Evolutionary conservation across 352 stramenopile species (phyloP), one percentile per base, ranked within the genome.

Genomic region (Phytopythium chamaehyphon): DNA sequence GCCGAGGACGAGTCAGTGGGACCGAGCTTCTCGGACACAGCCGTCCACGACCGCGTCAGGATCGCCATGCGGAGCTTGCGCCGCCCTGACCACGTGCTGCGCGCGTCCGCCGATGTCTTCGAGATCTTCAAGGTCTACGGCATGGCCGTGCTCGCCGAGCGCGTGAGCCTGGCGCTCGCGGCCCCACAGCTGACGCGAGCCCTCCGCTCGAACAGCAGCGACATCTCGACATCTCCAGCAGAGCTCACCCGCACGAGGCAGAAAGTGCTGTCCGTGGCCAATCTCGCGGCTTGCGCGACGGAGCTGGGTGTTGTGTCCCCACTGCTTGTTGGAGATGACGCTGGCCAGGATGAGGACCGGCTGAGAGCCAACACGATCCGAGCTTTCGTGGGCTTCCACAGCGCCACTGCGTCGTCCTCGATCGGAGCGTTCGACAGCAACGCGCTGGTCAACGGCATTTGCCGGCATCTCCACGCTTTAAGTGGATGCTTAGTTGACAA

Each of bases 41-140:
- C 43, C 24, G 28, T 49, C 43, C 24, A 24, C 24, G 28, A 21
- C 3, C 46, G 11, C 18, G 37, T 33, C 11, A 18, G 28, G 10
- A 11, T 18, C 2, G 46, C 46, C 15, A 40, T 51, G 46, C 10
- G 18, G 10, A 16, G 15, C 8, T 4, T 52, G 6, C 28, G 51
- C 12, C 51, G 60, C 23, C 47, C 60, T 1, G 48, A 62, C 0
- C 79, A 92, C 46, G 55, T 93, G 6, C 44, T 90, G 18, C 66
- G 66, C 9, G 62, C 62, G 4, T 92, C 82, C 10, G 59, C 58
- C 1, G 81, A 89, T 50, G 71, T 86, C 24, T 93, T 90, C 55
- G 71, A 93, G 19, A 71, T 93, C 19, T 93, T 93, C 54, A 89
- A 90, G 57, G 65, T 86, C 46, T 90, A 93, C 56, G 82, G 82